phyloP scores from a whole-genome alignment of 2,329 filamentous ascomycete species.

The Clarireedia hainanense region DNA sequence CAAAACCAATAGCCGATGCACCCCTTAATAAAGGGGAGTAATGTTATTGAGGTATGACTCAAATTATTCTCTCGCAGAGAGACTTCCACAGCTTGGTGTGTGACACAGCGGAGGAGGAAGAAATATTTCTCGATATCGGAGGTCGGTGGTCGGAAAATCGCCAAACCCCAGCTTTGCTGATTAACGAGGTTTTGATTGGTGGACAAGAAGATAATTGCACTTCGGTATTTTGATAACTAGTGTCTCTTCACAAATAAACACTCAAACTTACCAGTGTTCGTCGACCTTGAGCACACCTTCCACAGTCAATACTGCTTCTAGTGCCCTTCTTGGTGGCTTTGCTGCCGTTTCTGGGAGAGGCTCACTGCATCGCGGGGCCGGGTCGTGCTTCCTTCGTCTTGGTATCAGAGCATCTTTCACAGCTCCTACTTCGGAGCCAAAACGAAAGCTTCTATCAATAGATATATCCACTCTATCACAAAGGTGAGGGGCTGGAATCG shows the following conservation, averaged over 20 bases:
- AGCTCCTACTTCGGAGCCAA: conserved; percentile 3
- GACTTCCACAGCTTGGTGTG: neutral
- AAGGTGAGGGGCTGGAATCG: too few relatives aligned
- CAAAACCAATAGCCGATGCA: neutral
- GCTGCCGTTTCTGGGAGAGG: too few relatives aligned
- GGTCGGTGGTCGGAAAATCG: conserved; percentile 6
- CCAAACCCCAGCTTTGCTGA: conserved; percentile 6
- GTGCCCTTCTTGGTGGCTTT: too few relatives aligned
- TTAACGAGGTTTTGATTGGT: conserved; percentile 1
- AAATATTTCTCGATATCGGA: conserved; percentile 9
- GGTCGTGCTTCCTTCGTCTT: too few relatives aligned
- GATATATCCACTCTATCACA: neutral
- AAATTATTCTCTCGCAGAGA: neutral
- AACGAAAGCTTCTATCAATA: neutral
- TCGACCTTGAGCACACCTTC: too few relatives aligned
- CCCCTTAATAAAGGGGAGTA: neutral
- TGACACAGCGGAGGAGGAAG: neutral
- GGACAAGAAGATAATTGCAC: neutral
- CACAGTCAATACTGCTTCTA: too few relatives aligned
- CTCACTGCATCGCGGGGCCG: too few relatives aligned
- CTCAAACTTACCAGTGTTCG: too few relatives aligned
- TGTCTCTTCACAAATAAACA: neutral
- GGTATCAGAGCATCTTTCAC: too few relatives aligned
- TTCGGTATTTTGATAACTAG: neutral
- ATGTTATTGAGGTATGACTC: neutral